phyloP scores from a whole-genome alignment of 2,329 filamentous ascomycete genomes.

The Ceratocystis cacaofunesta region DNA sequence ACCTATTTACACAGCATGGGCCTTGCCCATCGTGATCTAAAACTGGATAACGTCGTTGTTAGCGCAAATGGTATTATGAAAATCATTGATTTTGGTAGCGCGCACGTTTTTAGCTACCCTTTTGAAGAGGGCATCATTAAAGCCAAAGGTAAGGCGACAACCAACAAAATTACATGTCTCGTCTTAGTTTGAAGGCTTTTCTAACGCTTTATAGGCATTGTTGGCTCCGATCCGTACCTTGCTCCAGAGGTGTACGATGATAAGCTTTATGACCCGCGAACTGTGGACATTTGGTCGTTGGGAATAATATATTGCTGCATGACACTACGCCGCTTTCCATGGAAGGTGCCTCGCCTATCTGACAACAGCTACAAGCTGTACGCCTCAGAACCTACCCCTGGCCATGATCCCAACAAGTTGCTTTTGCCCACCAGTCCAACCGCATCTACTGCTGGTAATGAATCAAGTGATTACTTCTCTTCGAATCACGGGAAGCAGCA shows the following conservation, averaged over 20 bases:
- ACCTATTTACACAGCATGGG: slow-evolving; percentile 92
- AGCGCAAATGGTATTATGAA: slow-evolving; percentile 97
- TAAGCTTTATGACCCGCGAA: slow-evolving; percentile 82
- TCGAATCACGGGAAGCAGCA: slow-evolving; percentile 8
- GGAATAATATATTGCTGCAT: slow-evolving; percentile 99
- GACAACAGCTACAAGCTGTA: slow-evolving; percentile 96
- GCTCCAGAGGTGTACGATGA: slow-evolving; percentile 94
- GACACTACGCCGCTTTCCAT: slow-evolving; percentile 86
- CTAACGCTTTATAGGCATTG: slow-evolving; percentile 33
- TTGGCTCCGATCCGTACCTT: slow-evolving; percentile 85
- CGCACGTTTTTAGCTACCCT: slow-evolving; percentile 91
- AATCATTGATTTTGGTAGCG: slow-evolving; percentile 96
- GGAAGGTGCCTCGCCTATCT: slow-evolving; percentile 82
- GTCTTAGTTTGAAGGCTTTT: background rate
- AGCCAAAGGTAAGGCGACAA: slow-evolving; percentile 51
- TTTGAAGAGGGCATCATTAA: slow-evolving; percentile 81
- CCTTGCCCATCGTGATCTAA: slow-evolving; percentile 84
- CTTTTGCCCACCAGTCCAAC: slow-evolving; percentile 32
- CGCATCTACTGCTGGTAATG: slow-evolving; percentile 19
- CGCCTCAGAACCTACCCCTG: slow-evolving; percentile 67
- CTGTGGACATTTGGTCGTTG: slow-evolving; percentile 93
- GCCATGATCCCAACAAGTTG: slow-evolving; percentile 44
- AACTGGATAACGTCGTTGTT: slow-evolving; percentile 95
- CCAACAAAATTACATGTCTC: background rate
- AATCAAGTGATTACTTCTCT: slow-evolving; percentile 11